Percentiles rank a stretch among this genome's conserved stretches.
Conservation (phyloP, 2,329 filamentous ascomycete genomes). For the Phialophora macrospora region DNA sequence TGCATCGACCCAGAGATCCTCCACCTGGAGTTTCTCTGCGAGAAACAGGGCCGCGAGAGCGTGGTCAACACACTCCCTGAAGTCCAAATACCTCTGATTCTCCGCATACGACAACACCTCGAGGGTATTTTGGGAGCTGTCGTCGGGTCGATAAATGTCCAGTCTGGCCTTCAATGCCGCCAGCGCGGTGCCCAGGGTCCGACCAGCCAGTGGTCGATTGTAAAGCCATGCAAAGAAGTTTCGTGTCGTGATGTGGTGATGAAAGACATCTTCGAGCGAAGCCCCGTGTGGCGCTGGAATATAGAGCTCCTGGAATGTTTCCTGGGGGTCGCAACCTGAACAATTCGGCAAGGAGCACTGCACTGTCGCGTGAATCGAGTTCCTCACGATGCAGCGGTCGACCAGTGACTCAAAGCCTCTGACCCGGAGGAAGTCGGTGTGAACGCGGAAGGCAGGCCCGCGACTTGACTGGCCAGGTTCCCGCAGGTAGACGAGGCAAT, state of each 20-base stretch:
- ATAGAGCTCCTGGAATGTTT: constrained; percentile 36
- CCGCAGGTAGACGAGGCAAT: constrained; percentile 39
- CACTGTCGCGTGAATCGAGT: constrained; percentile 29
- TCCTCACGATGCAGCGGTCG: constrained; percentile 34
- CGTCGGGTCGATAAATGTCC: constrained; percentile 61
- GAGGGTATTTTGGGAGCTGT: constrained; percentile 60
- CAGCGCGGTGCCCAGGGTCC: constrained; percentile 66
- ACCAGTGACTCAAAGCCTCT: constrained; percentile 36
- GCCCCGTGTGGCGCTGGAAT: constrained; percentile 36
- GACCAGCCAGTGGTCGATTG: constrained; percentile 37
- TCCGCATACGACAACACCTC: constrained; percentile 71
- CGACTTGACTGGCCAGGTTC: constrained; percentile 40
- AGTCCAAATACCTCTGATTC: constrained; percentile 70
- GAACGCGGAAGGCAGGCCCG: constrained; percentile 39
- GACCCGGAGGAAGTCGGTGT: constrained; percentile 32
- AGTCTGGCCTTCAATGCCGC: constrained; percentile 69
- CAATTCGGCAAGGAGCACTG: constrained; percentile 36
- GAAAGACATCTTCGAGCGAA: constrained; percentile 35
- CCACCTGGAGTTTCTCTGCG: constrained; percentile 68
- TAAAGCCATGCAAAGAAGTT: constrained; percentile 41
- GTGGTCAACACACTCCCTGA: constrained; percentile 69
- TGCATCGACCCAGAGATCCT: constrained; percentile 71
- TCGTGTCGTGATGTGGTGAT: constrained; percentile 39
- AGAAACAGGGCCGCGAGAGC: constrained; percentile 70
- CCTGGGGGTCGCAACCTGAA: constrained; percentile 35